These are phyloP conservation scores for Neurospora sp. DNA, from an alignment of 495 filamentous ascomycete genomes.

Conservation along the genomic window DNA sequence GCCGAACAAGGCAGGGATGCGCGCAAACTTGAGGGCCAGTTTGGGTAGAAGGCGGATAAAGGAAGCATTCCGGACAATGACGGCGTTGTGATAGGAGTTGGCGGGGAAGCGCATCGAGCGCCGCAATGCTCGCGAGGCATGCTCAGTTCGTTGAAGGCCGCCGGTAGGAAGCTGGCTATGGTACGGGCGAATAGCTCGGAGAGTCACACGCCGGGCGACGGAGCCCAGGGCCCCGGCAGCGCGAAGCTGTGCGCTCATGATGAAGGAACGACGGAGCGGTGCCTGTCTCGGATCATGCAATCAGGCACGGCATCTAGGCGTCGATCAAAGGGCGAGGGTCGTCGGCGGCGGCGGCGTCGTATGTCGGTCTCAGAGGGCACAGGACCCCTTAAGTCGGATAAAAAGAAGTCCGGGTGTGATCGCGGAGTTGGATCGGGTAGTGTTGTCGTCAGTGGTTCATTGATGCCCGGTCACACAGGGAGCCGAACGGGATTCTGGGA, in stretches of 20 bases:
- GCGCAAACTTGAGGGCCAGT: constrained; percentile 74
- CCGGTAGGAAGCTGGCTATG: constrained; percentile 51
- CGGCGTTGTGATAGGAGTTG: constrained; percentile 75
- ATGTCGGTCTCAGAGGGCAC: background rate
- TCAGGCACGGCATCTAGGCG: background rate
- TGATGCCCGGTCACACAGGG: background rate
- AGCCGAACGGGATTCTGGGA: background rate
- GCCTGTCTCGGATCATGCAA: background rate
- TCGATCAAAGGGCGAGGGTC: background rate
- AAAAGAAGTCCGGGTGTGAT: background rate
- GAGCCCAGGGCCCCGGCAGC: constrained; percentile 56
- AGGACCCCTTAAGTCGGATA: background rate
- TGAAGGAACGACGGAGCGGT: constrained; percentile 13
- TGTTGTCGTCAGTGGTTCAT: background rate
- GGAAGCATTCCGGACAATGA: constrained; percentile 74
- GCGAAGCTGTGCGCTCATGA: constrained; percentile 78
- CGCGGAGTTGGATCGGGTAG: background rate
- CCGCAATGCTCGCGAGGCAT: constrained; percentile 46
- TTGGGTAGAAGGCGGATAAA: constrained; percentile 81
- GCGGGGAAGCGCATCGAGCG: constrained; percentile 66
- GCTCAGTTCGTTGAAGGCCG: constrained; percentile 58
- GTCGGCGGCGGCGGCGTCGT: background rate
- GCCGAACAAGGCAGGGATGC: constrained; percentile 84
- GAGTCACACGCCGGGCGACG: constrained; percentile 46
- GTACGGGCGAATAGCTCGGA: constrained; percentile 54